phyloP scores from a whole-genome alignment of 164 flowering plant species.

The Magnolia changhungtana region DNA sequence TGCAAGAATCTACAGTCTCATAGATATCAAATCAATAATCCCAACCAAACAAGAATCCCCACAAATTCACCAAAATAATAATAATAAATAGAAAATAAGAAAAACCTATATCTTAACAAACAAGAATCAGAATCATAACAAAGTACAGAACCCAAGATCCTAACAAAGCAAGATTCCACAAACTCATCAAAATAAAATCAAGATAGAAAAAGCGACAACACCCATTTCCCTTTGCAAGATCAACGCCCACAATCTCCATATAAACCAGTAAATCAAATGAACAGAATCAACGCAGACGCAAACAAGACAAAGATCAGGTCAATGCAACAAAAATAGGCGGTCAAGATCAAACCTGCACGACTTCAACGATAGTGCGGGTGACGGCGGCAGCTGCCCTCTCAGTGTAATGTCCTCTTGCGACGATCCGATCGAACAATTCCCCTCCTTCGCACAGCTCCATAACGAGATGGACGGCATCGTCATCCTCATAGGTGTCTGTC shows the following conservation, averaged over 20 bases:
- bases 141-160: conserved; percentile 5
- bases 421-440: conserved; percentile 84
- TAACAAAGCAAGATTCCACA: not conserved
- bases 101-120: not conserved
- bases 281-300: not conserved
- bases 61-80: conserved; percentile 2
- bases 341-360: conserved; percentile 61
- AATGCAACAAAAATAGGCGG: not conserved
- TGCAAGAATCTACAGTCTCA: not conserved
- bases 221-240: not conserved
- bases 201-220: not conserved
- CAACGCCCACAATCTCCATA: not conserved
- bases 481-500: conserved; percentile 85
- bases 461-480: conserved; percentile 73
- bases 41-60: not conserved
- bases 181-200: not conserved
- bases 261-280: not conserved
- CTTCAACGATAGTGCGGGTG: conserved; percentile 75
- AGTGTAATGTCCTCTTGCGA: conserved; percentile 82
- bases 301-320: not conserved
- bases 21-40: not conserved
- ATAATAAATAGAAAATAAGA: not conserved
- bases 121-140: not conserved
- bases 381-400: conserved; percentile 84
- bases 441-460: conserved; percentile 96